phyloP scores from a whole-genome alignment of 108 stramenopile species.

The Parietichytrium sp. region DNA sequence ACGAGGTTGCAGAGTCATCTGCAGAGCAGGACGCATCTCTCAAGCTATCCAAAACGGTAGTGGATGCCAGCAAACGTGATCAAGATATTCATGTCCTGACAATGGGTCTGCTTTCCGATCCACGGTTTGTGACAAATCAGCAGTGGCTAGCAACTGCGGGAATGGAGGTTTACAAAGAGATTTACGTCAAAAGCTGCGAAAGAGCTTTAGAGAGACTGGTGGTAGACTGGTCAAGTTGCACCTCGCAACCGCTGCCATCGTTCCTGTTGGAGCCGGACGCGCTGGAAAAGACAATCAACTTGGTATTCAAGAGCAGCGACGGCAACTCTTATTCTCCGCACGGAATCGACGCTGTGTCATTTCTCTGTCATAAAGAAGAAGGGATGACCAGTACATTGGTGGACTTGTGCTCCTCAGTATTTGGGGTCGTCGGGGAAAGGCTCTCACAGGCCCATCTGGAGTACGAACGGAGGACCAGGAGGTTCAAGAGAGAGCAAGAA shows the following conservation, averaged over 20 bases:
- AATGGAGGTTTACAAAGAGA: background rate
- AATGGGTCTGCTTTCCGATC: constrained; percentile 17
- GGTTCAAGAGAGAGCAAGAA: no score
- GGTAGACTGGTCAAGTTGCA: constrained; percentile 4
- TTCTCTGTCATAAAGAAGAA: background rate
- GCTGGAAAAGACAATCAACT: constrained; percentile 15
- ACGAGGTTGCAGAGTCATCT: constrained; percentile 12
- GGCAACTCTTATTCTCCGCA: background rate
- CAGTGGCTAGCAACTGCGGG: background rate
- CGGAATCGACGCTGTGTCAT: background rate
- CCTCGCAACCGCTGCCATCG: background rate
- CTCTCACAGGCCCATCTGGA: background rate
- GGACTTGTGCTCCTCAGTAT: background rate
- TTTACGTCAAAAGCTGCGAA: background rate
- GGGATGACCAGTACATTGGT: background rate
- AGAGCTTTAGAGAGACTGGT: constrained; percentile 9
- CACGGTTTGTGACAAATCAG: background rate
- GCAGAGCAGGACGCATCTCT: background rate
- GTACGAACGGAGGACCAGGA: no score
- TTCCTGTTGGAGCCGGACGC: background rate
- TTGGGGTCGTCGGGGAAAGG: background rate
- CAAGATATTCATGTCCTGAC: background rate
- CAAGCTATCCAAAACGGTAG: background rate
- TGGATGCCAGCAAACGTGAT: background rate
- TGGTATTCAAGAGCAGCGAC: background rate